Percentiles rank a stretch among this genome's conserved stretches.
These are phyloP conservation scores for Durotheca rogersii DNA, from an alignment of 495 filamentous ascomycete genomes.

Conservation along the genomic window DNA sequence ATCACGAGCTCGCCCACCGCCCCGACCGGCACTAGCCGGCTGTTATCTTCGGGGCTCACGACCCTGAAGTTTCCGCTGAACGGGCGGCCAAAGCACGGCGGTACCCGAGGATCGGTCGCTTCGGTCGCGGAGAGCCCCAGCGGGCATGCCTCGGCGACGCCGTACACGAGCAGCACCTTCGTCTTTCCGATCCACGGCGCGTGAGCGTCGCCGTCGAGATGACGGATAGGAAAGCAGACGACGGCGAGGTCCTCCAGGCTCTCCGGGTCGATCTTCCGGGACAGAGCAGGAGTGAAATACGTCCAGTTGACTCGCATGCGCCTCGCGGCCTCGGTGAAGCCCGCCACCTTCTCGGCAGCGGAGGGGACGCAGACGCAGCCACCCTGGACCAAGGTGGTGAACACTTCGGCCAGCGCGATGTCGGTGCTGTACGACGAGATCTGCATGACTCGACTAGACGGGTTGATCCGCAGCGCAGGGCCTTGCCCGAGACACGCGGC, in stretches of 20 bases:
- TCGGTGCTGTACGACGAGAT: slow-evolving; percentile 72
- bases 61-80: slow-evolving; percentile 48
- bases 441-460: slow-evolving; percentile 60
- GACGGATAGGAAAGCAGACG: slow-evolving; percentile 48
- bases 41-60: slow-evolving; percentile 51
- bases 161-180: slow-evolving; percentile 49
- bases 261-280: slow-evolving; percentile 44
- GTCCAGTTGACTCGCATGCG: slow-evolving; percentile 52
- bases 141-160: slow-evolving; percentile 46
- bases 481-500: slow-evolving; percentile 51
- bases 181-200: slow-evolving; percentile 45
- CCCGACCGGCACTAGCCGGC: slow-evolving; percentile 48
- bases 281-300: slow-evolving; percentile 49
- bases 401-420: slow-evolving; percentile 63
- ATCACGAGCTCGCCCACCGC: slow-evolving; percentile 51
- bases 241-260: slow-evolving; percentile 40
- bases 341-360: slow-evolving; percentile 39
- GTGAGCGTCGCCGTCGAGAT: slow-evolving; percentile 46
- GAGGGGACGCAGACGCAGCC: slow-evolving; percentile 54
- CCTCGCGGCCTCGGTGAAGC: slow-evolving; percentile 42
- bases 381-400: slow-evolving; percentile 60
- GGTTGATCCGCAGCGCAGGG: slow-evolving; percentile 48
- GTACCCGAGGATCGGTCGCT: slow-evolving; percentile 36
- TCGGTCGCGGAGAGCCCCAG: slow-evolving; percentile 49
- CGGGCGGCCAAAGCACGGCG: slow-evolving; percentile 44